A percentile compares a stretch with the other conserved stretches of the same genome.
phyloP scores from a whole-genome alignment of 192 early-diverging fungal species.

The Coemansia sp. region DNA sequence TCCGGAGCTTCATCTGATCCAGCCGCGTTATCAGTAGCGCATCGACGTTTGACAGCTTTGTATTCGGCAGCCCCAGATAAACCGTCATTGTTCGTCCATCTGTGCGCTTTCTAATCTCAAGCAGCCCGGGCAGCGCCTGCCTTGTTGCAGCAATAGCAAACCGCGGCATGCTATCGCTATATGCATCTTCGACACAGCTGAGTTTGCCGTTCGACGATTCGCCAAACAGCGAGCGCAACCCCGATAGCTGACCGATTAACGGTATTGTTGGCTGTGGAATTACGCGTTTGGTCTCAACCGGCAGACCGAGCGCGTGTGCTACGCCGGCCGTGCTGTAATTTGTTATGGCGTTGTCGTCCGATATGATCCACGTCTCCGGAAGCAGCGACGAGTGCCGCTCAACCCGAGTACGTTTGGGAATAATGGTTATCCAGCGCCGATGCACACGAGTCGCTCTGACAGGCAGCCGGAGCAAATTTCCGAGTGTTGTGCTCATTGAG shows the following conservation, averaged over 20 bases:
- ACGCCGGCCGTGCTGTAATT: constrained; percentile 18
- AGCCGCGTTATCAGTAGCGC: constrained; percentile 38
- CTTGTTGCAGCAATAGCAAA: constrained; percentile 37
- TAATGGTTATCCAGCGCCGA: background rate
- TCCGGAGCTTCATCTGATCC: constrained; percentile 44
- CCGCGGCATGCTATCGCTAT: constrained; percentile 20
- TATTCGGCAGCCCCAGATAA: constrained; percentile 32
- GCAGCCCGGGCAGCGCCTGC: constrained; percentile 26
- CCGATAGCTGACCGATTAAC: constrained; percentile 7
- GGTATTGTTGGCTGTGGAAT: constrained; percentile 1
- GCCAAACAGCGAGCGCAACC: constrained; percentile 11
- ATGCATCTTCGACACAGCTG: constrained; percentile 9
- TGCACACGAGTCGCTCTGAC: background rate
- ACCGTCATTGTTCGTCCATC: constrained; percentile 19
- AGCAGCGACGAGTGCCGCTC: constrained; percentile 47
- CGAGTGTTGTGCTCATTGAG: constrained; percentile 10
- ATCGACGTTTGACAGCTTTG: constrained; percentile 32
- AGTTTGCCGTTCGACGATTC: background rate
- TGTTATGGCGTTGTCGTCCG: constrained; percentile 15
- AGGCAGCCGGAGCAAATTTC: background rate
- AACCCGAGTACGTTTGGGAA: constrained; percentile 7
- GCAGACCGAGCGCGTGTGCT: constrained; percentile 26
- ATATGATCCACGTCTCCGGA: constrained; percentile 39
- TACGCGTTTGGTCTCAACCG: constrained; percentile 19
- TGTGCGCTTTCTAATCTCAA: constrained; percentile 27